Conservation (phyloP, 1,139 yeast genomes). For the Candida sojae region DNA sequence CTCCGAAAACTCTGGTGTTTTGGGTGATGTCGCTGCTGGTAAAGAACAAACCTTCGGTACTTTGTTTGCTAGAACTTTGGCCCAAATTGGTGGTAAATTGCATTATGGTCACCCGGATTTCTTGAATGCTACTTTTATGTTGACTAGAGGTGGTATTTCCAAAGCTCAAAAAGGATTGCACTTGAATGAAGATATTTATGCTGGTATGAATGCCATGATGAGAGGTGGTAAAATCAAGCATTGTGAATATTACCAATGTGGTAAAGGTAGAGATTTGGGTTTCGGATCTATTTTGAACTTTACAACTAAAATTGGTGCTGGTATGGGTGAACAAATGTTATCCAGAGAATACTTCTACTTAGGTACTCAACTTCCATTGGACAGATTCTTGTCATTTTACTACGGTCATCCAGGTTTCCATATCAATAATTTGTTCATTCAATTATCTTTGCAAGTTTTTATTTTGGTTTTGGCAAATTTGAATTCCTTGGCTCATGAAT, state of each 20-base stretch:
- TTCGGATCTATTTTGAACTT: slow-evolving; percentile 55
- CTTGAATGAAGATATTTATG: slow-evolving; percentile 57
- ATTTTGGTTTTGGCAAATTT: slow-evolving; percentile 90
- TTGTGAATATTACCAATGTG: slow-evolving; percentile 59
- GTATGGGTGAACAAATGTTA: slow-evolving; percentile 60
- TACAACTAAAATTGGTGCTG: slow-evolving; percentile 59
- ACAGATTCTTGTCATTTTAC: slow-evolving; percentile 52
- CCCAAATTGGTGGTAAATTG: slow-evolving; percentile 55
- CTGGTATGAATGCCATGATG: slow-evolving; percentile 54
- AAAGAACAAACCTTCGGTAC: slow-evolving; percentile 62
- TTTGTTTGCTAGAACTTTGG: slow-evolving; percentile 54
- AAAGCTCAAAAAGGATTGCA: slow-evolving; percentile 58
- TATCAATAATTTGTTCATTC: slow-evolving; percentile 52
- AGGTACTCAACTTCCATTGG: slow-evolving; percentile 51
- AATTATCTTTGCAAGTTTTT: slow-evolving; percentile 77
- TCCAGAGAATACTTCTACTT: slow-evolving; percentile 55
- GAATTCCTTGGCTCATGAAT: slow-evolving; percentile 88
- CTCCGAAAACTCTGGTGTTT: slow-evolving; percentile 54
- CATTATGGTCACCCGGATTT: slow-evolving; percentile 63
- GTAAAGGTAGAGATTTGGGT: slow-evolving; percentile 58
- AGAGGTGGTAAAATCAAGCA: slow-evolving; percentile 59
- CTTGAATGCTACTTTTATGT: slow-evolving; percentile 50
- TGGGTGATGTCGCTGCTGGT: slow-evolving; percentile 60
- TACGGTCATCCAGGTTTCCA: slow-evolving; percentile 63
- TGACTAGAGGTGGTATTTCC: slow-evolving; percentile 57